Base-by-base conservation (phyloP, 768 basidiomycete species). In the Cubamyces lactineus region DNA sequence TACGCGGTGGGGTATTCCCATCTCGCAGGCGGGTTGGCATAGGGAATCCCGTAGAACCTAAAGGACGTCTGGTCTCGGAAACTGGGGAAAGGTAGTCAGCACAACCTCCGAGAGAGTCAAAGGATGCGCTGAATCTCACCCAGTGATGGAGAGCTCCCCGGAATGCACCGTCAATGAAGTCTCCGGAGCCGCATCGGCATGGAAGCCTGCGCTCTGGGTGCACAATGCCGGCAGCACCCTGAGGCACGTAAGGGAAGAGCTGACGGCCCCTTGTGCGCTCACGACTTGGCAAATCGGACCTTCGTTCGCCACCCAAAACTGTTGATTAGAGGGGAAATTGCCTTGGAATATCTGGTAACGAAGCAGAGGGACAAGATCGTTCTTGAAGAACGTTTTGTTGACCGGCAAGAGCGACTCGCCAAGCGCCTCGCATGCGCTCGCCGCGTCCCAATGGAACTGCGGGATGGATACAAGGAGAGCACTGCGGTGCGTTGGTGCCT, bases 11-110 rank as follows among this genome's bases (percentile, higher is more conserved):
- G 80, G 68, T 84, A 80, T 15, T 75, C 72, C 67, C 79, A 83
- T 3, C 81, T 75, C 46, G 64, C 54, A 12, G 78, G 76, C 1
- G 77, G 77, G 58, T 80, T 71, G 5, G 81, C 80, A 61, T 79
- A 84, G 0, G 79, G 82, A 43, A 85, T 79, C 13, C 83, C 82
- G 13, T 82, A 68, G 74, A 85, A 84, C 17, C 79, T 75, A 73
- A 84, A 83, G 1, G 80, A 79, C 0, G 78, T 69, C 39, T 78
- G 77, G 64, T 83, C 82, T 19, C 82, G 80, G 43, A 74, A 79
- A 0, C 80, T 81, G 45, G 24, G 15, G 1, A 42, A 46, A 17
- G 6, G n/a, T 19, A 28, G 6, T 13, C 12, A 15, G 26, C 13
- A 26, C 12, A 1, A 47, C 46, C 1, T 6, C 13, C 5, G 2